Conservation (phyloP, 768 basidiomycete species). For the Amanita rimosa region DNA sequence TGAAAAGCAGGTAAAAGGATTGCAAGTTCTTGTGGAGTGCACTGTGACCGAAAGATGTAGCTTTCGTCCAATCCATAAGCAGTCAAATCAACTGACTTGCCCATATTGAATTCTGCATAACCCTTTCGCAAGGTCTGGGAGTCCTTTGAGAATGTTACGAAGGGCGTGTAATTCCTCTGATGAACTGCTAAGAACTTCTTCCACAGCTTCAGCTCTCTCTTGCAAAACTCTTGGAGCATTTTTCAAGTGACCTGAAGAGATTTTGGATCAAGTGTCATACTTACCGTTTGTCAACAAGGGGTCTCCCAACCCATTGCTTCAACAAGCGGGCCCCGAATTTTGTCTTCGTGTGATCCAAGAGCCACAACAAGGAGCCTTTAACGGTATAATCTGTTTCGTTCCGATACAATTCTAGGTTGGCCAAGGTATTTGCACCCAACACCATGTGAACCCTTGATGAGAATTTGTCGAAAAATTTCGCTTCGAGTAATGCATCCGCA, state of each 20-base stretch:
- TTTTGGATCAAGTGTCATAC: conserved; percentile 8
- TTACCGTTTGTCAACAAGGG: conserved; percentile 64
- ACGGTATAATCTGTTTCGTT: conserved; percentile 76
- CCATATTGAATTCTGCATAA: conserved; percentile 86
- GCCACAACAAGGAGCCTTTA: conserved; percentile 72
- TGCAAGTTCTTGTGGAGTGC: conserved; percentile 75
- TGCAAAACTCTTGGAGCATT: conserved; percentile 44
- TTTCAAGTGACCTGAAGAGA: neutral
- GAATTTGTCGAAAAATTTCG: conserved; percentile 72
- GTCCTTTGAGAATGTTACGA: conserved; percentile 53
- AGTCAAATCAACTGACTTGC: conserved; percentile 45
- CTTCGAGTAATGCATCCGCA: conserved; percentile 67
- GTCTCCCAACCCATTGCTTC: conserved; percentile 78
- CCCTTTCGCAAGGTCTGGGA: conserved; percentile 86
- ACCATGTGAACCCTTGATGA: conserved; percentile 75
- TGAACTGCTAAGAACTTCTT: conserved; percentile 60
- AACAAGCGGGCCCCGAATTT: conserved; percentile 81
- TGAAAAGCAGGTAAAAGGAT: conserved; percentile 66
- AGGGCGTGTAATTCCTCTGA: conserved; percentile 56
- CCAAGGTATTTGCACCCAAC: conserved; percentile 77
- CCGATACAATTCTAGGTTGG: conserved; percentile 86
- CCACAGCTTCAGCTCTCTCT: conserved; percentile 73
- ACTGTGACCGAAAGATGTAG: conserved; percentile 27
- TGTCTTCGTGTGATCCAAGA: conserved; percentile 81
- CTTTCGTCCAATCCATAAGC: neutral